phyloP scores from a whole-genome alignment of 2,329 filamentous ascomycete species.

The Clarireedia sp. region DNA sequence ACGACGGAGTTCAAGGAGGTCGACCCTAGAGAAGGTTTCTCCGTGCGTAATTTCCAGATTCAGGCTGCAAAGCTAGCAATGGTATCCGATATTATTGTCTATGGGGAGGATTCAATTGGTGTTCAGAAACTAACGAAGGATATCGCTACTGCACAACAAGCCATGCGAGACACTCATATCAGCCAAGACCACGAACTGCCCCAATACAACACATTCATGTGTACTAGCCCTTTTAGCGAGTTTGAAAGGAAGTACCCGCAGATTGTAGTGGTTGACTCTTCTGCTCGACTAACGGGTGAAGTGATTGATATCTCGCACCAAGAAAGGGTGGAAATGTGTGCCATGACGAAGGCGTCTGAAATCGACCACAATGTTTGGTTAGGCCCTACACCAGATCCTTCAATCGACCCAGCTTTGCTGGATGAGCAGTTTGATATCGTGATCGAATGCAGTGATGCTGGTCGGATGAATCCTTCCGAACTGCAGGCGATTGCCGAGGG shows the following conservation, averaged over 20 bases:
- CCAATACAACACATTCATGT: slow-evolving; percentile 79
- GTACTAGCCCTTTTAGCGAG: slow-evolving; percentile 53
- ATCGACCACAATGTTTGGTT: slow-evolving; percentile 87
- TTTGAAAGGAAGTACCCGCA: slow-evolving; percentile 65
- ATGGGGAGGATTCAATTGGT: slow-evolving; percentile 62
- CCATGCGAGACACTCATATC: slow-evolving; percentile 62
- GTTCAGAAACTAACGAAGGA: slow-evolving; percentile 57
- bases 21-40: slow-evolving; percentile 86
- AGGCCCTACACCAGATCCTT: slow-evolving; percentile 71
- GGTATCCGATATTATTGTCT: slow-evolving; percentile 87
- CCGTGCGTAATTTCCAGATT: slow-evolving; percentile 94
- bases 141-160: slow-evolving; percentile 68
- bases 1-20: slow-evolving; percentile 58
- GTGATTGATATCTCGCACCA: slow-evolving; percentile 85
- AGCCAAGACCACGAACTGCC: slow-evolving; percentile 46
- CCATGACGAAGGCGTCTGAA: slow-evolving; percentile 83
- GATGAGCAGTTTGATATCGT: slow-evolving; percentile 67
- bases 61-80: slow-evolving; percentile 82
- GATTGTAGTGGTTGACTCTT: slow-evolving; percentile 67
- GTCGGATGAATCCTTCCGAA: slow-evolving; percentile 62
- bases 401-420: slow-evolving; percentile 32
- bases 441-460: slow-evolving; percentile 83
- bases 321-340: slow-evolving; percentile 86
- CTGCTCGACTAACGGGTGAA: slow-evolving; percentile 63
- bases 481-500: slow-evolving; percentile 54